Evolutionary conservation across 1,284 basidiomycete species (phyloP), one percentile per base, ranked within the genome.

Genomic region (Cutaneotrichosporon sp.): DNA sequence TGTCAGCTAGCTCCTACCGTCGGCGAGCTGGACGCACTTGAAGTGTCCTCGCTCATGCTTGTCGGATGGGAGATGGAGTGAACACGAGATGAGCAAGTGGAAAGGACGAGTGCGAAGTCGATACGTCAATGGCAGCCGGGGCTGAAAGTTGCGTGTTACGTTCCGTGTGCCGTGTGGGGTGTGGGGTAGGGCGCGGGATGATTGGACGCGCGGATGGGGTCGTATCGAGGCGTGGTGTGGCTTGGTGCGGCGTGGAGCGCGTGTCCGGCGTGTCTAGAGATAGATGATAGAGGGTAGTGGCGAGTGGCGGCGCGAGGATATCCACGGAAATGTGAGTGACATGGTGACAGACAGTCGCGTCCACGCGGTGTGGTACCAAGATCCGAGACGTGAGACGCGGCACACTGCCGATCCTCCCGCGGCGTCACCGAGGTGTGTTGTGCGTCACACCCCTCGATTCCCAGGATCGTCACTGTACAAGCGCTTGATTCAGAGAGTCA

Each of bases 61-160:
- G n/a, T n/a, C n/a, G n/a, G n/a, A n/a, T n/a, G n/a, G n/a, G n/a
- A n/a, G n/a, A n/a, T n/a, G n/a, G n/a, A n/a, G n/a, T n/a, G n/a
- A n/a, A n/a, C n/a, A n/a, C n/a, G n/a, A n/a, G n/a, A n/a, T n/a
- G n/a, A n/a, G n/a, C n/a, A 29, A 29, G 29, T 29, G 29, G 29
- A 29, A 50, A n/a, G n/a, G n/a, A n/a, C n/a, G n/a, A n/a, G n/a
- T n/a, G n/a, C n/a, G n/a, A n/a, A n/a, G n/a, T 11, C 14, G 24
- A 24, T 24, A n/a, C 29, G 29, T 29, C 29, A 29, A 29, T 14
- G 24, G 10, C 13, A 16, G n/a, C n/a, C n/a, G n/a, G n/a, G n/a
- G n/a, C n/a, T n/a, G 22, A 46, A 46, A 46, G 22, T 46, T 46
- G 45, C n/a, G n/a, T n/a, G n/a, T n/a, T n/a, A 14, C 38, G 38